Base-by-base conservation (phyloP, 106 monocot species). In the Acorus gramineus region DNA sequence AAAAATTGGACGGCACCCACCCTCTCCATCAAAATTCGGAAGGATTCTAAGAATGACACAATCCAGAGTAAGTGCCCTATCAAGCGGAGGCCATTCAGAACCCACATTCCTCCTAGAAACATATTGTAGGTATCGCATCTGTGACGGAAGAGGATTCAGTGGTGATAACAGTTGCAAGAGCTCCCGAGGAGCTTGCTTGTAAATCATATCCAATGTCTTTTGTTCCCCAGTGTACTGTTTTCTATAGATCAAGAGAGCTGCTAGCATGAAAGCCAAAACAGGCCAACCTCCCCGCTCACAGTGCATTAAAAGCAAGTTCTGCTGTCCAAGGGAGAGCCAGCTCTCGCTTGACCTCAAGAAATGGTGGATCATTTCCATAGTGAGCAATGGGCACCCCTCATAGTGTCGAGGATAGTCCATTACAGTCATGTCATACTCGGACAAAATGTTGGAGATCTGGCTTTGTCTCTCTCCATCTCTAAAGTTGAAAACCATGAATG, bases 401-500 rank as follows among this genome's bases (percentile, higher is more conserved):
- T 90, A 90, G 4, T 90, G 84, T 2, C 90, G 70, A 44, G 94
- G 94, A 59, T 89, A 94, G 56, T 94, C 94, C 86, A 94, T 94
- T 55, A 94, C 94, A 46, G 74, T 85, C 85, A 90, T 90, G 60
- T 95, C 95, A 55, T 82, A 82, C 56, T 78, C 82, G 2, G 90
- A 85, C 55, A 95, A 65, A 46, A 95, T 70, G 11, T 74, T 69
- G 8, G 82, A 62, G 47, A 87, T 72, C 52, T 80, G 84, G 71
- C 95, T 95, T 59, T 78, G 86, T 43, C 49, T 71, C 13, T 87
- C 86, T 9, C 84, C 95, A 42, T 85, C 90, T 3, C 82, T 63
- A 56, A 87, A 90, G 68, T 95, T 95, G 66, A 95, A 95, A 57
- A 95, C 86, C 95, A 95, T 95, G 69, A 90, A 90, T 44, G 84